Evolutionary conservation across 345 rosid species (phyloP).

Genomic region (Eucalyptus erythrocorys): DNA sequence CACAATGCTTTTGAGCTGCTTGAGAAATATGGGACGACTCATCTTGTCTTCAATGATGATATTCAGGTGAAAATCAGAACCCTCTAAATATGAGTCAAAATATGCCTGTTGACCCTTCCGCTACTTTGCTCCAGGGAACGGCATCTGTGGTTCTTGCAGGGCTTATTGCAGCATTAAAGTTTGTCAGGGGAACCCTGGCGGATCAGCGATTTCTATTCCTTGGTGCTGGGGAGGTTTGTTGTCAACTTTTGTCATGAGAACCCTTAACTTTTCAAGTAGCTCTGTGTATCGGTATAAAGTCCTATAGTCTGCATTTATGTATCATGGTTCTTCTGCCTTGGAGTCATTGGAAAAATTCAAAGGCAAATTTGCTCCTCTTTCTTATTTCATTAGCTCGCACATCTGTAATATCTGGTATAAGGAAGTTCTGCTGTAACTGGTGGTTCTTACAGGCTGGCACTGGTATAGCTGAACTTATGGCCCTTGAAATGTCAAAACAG

Average conservation of each 20-base stretch:
- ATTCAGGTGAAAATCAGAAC: constrained; percentile 54
- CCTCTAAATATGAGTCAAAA: background rate
- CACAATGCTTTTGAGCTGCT: constrained; percentile 94
- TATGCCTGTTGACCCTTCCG: background rate
- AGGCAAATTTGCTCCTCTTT: background rate
- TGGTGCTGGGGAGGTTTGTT: constrained; percentile 79
- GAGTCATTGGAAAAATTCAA: background rate
- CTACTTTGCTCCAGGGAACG: constrained; percentile 54
- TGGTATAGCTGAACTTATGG: constrained; percentile 92
- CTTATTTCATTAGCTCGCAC: background rate
- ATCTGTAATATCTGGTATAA: background rate
- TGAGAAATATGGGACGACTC: constrained; percentile 75
- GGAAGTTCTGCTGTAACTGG: background rate
- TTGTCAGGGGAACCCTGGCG: constrained; percentile 72
- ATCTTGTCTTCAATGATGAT: constrained; percentile 95
- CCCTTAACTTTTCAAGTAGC: background rate
- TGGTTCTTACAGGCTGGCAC: constrained; percentile 77
- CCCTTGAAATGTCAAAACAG: constrained; percentile 88
- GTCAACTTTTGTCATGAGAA: background rate
- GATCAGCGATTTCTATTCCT: constrained; percentile 82
- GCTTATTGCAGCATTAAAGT: constrained; percentile 67
- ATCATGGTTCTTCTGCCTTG: background rate
- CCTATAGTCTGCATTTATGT: background rate
- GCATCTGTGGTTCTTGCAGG: constrained; percentile 99
- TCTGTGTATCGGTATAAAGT: background rate